Percentiles rank a stretch among this genome's conserved stretches.
These are phyloP conservation scores for Chlorella ohadii DNA, from an alignment of 139 green algal species.

Conservation along the genomic window DNA sequence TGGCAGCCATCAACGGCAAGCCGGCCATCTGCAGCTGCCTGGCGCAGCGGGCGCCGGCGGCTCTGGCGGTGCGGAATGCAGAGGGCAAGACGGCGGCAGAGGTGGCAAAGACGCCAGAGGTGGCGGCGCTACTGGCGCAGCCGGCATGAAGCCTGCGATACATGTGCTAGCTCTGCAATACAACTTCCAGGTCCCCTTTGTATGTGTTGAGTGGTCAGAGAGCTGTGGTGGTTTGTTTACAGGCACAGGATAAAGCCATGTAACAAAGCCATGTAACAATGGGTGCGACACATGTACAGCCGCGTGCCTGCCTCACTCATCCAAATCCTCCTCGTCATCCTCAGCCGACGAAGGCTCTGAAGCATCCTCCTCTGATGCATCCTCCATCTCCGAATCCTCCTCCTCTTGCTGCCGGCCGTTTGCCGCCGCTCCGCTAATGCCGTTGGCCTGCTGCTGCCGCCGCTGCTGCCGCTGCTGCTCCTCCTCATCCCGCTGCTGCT, in stretches of 20 bases:
- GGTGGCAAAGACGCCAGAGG: constrained; percentile 8
- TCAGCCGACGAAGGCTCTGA: neutral
- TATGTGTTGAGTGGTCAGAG: too few relatives aligned
- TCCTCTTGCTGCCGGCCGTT: neutral
- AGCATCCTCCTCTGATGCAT: too few relatives aligned
- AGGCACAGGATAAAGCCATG: too few relatives aligned
- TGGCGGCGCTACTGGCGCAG: neutral
- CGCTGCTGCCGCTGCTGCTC: neutral
- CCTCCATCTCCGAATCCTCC: neutral
- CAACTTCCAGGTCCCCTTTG: too few relatives aligned
- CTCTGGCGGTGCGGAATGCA: constrained; percentile 1
- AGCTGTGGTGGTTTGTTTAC: too few relatives aligned
- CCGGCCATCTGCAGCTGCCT: constrained; percentile 14
- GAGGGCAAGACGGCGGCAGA: constrained; percentile 29
- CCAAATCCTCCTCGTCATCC: neutral
- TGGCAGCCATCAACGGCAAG: constrained; percentile 45
- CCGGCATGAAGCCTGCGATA: neutral
- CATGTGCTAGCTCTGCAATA: too few relatives aligned
- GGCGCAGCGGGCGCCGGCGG: neutral
- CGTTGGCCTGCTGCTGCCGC: neutral
- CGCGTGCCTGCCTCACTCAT: neutral
- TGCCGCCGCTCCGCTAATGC: neutral
- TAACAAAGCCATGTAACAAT: too few relatives aligned
- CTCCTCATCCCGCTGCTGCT: neutral
- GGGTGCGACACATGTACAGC: too few relatives aligned